phyloP scores from a whole-genome alignment of 129 eudicot species.

The Calendula officinalis region DNA sequence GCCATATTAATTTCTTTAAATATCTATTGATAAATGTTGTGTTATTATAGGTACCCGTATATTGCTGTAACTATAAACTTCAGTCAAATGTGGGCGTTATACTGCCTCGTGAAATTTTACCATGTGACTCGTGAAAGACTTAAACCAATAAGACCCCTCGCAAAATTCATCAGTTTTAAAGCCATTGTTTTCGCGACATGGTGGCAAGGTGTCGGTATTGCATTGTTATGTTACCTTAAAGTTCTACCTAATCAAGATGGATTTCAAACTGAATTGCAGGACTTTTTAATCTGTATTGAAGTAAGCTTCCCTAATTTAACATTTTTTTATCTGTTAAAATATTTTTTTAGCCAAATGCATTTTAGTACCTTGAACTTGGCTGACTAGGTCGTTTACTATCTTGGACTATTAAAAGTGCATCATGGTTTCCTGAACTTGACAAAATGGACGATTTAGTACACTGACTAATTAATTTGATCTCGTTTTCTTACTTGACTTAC shows the following conservation, averaged over 20 bases:
- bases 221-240: conserved; percentile 56
- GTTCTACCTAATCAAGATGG: conserved; percentile 61
- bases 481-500: too few species aligned
- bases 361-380: too few species aligned
- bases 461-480: too few species aligned
- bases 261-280: conserved; percentile 79
- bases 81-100: conserved; percentile 99
- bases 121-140: conserved; percentile 77
- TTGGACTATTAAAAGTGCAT: too few species aligned
- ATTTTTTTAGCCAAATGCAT: too few species aligned
- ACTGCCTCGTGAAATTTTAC: conserved; percentile 93
- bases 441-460: too few species aligned
- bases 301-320: conserved; percentile 38
- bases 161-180: conserved; percentile 92
- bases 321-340: background rate
- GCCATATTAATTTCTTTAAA: too few species aligned
- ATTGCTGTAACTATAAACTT: conserved; percentile 75
- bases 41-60: conserved; percentile 76
- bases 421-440: too few species aligned
- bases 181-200: conserved; percentile 98
- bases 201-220: conserved; percentile 99
- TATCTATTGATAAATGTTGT: background rate
- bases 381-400: too few species aligned
- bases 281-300: conserved; percentile 85
- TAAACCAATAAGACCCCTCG: conserved; percentile 75